Evolutionary conservation across 257 asterid species (phyloP).

Genomic region (Solanum clarkiae): DNA sequence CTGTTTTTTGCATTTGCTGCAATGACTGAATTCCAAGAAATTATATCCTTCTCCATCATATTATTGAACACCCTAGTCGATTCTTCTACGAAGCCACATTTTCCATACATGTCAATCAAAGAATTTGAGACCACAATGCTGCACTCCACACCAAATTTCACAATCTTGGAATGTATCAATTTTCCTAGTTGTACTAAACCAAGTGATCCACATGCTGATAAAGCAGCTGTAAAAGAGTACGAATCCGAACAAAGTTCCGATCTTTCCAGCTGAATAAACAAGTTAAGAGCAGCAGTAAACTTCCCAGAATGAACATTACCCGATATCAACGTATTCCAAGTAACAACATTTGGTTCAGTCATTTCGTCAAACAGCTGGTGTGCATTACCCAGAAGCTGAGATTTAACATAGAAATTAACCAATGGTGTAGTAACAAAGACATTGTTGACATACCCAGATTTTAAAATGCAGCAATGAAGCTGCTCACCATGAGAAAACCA

Average conservation of each 20-base stretch:
- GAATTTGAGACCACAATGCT: constrained; percentile 32
- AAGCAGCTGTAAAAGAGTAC: constrained; percentile 56
- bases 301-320: constrained; percentile 59
- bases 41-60: constrained; percentile 33
- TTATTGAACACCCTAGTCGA: constrained; percentile 28
- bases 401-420: constrained; percentile 32
- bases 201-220: constrained; percentile 62
- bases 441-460: constrained; percentile 33
- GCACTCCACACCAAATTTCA: constrained; percentile 42
- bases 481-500: constrained; percentile 41
- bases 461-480: constrained; percentile 43
- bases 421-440: constrained; percentile 39
- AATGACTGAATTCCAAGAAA: constrained; percentile 68
- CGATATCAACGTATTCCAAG: constrained; percentile 83
- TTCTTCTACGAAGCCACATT: constrained; percentile 43
- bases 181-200: constrained; percentile 35
- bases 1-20: constrained; percentile 76
- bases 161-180: constrained; percentile 62
- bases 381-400: constrained; percentile 28
- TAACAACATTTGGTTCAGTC: constrained; percentile 54
- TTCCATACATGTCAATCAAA: constrained; percentile 75
- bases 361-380: constrained; percentile 49
- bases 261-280: constrained; percentile 41
- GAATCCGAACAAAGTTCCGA: constrained; percentile 48
- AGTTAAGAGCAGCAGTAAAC: constrained; percentile 33